These are phyloP conservation scores for Groenewaldozyma sp. DNA, from an alignment of 1,139 yeast species.

Conservation along the genomic window DNA sequence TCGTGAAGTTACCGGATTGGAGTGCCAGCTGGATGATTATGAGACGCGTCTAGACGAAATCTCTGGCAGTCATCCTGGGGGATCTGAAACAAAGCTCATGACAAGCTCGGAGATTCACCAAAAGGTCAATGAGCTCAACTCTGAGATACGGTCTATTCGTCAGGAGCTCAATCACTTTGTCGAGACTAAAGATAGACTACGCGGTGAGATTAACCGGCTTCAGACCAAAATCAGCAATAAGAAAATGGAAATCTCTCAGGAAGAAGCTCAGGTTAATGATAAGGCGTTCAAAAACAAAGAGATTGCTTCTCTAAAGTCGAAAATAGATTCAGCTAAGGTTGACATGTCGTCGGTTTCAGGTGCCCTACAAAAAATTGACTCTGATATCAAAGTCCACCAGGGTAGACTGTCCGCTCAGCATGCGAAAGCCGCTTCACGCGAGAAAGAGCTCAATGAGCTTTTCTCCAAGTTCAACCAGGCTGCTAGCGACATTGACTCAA, in stretches of 20 bases:
- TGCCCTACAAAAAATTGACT: constrained; percentile 12
- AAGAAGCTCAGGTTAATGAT: constrained; percentile 17
- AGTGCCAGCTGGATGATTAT: constrained; percentile 14
- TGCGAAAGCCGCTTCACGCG: constrained; percentile 10
- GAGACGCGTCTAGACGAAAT: constrained; percentile 30
- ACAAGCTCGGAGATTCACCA: constrained; percentile 45
- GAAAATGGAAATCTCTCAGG: constrained; percentile 43
- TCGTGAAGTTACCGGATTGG: constrained; percentile 18
- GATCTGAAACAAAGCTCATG: constrained; percentile 25
- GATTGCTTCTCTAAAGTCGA: constrained; percentile 21
- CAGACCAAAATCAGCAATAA: constrained; percentile 51
- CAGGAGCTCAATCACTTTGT: constrained; percentile 35
- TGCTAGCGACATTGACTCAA: constrained; percentile 11
- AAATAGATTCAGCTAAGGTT: constrained; percentile 12
- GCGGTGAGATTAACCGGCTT: constrained; percentile 41
- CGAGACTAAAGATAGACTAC: constrained; percentile 42
- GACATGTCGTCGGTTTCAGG: constrained; percentile 12
- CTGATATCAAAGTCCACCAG: constrained; percentile 10
- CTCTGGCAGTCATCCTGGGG: constrained; percentile 14
- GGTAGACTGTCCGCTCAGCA: constrained; percentile 5
- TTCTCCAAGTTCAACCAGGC: constrained; percentile 10
- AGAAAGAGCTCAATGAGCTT: constrained; percentile 10
- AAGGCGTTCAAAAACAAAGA: constrained; percentile 22
- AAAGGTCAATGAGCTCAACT: constrained; percentile 36
- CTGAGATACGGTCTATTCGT: constrained; percentile 40